Evolutionary conservation across 306 rosid species (phyloP), one percentile per base, ranked within the genome.

Genomic region (Mimosa bimucronata): DNA sequence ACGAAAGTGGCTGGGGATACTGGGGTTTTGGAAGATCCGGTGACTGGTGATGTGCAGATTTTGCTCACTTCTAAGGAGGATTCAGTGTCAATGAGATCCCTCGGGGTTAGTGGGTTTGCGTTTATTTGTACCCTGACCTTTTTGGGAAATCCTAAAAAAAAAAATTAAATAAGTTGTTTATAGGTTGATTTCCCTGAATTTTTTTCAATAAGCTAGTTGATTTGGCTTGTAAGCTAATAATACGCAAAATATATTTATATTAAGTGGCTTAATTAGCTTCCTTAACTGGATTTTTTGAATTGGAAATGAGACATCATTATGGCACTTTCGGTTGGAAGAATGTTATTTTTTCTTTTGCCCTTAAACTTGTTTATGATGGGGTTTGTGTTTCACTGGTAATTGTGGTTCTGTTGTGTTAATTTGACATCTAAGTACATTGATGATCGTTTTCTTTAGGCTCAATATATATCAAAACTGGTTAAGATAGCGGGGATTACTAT

Each of bases 401-500:
- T 10, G 38, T 53, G 25, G 62, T 68, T 55, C 10, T 15, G 6
- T 18, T 52, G 66, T 11, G 67, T 30, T 78, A n/a, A 7, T 66
- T 44, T 37, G 42, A 64, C 41, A 7, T 30, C 14, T 26, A 40
- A 52, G 62, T 66, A 40, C 11, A 1, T 18, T 19, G 48, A 31
- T 16, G 29, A 29, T 79, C 61, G 7, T 12, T 80, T 66, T 65
- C 60, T 23, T 10, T 81, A 95, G 99, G 99, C 99, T 64, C 97
- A 90, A 79, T 86, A 87, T 73, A 93, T 95, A 72, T 93, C 98
- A 0, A 95, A 89, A 73, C 97, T 95, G 15, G 89, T 95, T 66
- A 95, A 95, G 83, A 90, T 95, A 61, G 76, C 96, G 9, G 99
- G 99, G 67, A 95, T 95, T 55, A 93, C 97, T 13, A 95, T 95